Evolutionary conservation across 306 rosid species (phyloP), one percentile per base, ranked within the genome.

Genomic region (Nissolia schottii): DNA sequence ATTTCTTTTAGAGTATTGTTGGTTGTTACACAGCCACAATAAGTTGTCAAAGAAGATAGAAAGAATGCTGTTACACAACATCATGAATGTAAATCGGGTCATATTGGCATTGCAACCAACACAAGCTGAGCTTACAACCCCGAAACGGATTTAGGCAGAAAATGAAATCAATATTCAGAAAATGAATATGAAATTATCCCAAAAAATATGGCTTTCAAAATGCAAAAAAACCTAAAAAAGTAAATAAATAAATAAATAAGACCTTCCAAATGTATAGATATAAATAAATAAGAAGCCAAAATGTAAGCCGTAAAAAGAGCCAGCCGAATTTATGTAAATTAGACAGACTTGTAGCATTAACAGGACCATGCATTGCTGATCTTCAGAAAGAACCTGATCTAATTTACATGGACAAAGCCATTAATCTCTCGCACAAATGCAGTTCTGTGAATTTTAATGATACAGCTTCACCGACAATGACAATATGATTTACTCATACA

Each of bases 381-480:
- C 63, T 35, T 60, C 24, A 5, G 6, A 62, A 77, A 28, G 48
- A 68, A 53, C 28, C 50, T 27, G 24, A 55, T 32, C n/a, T 4
- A 71, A 32, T 43, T 62, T 71, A 71, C 74, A 78, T 40, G 32
- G 51, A 41, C 76, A 57, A 64, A 55, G 45, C 66, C 20, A 64
- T 46, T n/a, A 15, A 57, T 59, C 49, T 62, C 58, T 46, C 82
- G 13, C 28, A 7, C 35, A 71, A 70, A 63, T 32, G 40, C 70
- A 78, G 34, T 63, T 43, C 35, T 37, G 70, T 73, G 64, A 71
- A 18, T 2, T 54, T 57, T 35, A 34, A 46, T 37, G 64, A 73
- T 34, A 64, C 66, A 66, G 32, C 70, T 73, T 57, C 64, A 50
- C 51, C 59, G 11, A 59, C 19, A 60, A 54, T 62, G 49, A 79